These are phyloP conservation scores for Boechera retrofracta DNA, from an alignment of 345 rosid genomes.

Conservation along the genomic window DNA sequence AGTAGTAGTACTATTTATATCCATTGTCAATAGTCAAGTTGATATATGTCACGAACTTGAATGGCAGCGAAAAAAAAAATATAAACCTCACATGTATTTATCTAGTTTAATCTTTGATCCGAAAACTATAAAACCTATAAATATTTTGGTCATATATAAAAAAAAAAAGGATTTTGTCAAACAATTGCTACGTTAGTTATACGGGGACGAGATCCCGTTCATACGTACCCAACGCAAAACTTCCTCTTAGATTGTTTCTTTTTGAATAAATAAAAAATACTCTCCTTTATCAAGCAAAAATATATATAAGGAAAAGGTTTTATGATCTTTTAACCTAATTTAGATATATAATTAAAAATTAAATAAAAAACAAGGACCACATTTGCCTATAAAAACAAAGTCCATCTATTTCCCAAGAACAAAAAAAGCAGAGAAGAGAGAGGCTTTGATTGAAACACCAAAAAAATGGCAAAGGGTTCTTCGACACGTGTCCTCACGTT, in stretches of 20 bases:
- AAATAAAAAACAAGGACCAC: constrained; percentile 14
- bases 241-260: background rate
- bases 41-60: background rate
- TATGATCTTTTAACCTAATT: background rate
- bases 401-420: constrained; percentile 24
- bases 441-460: background rate
- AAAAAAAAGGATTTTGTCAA: background rate
- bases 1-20: background rate
- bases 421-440: constrained; percentile 23
- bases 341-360: background rate
- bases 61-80: background rate
- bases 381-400: constrained; percentile 39
- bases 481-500: constrained; percentile 34
- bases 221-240: background rate
- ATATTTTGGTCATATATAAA: background rate
- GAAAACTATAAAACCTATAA: background rate
- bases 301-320: background rate
- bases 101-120: constrained; percentile 3
- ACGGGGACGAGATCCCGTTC: background rate
- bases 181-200: background rate
- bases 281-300: background rate
- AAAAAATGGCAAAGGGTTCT: constrained; percentile 24
- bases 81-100: background rate
- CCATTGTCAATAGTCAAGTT: background rate
- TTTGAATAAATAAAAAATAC: background rate